A percentile compares a stretch with the other conserved stretches of the same genome.
Evolutionary conservation across 768 basidiomycete species (phyloP).

Genomic region (Kwoniella botswanensis): DNA sequence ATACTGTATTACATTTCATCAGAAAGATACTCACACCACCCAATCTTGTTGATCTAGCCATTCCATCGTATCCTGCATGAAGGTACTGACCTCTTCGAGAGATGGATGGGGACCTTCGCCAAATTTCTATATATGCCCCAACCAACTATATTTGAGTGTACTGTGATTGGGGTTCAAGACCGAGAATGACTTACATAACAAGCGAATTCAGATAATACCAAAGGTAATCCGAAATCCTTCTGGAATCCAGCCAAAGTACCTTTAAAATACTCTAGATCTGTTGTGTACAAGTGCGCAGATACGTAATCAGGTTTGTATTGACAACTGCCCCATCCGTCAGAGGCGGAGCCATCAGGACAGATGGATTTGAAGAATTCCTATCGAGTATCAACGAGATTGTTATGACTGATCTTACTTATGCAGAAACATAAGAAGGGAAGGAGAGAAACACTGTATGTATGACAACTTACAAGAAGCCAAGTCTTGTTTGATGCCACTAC

Average conservation of each 20-base stretch:
- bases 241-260: slow-evolving; percentile 17
- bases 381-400: background rate
- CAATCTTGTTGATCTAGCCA: slow-evolving; percentile 33
- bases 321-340: slow-evolving; percentile 19
- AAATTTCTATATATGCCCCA: background rate
- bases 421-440: background rate
- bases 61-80: slow-evolving; percentile 24
- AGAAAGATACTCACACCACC: slow-evolving; percentile 20
- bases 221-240: slow-evolving; percentile 18
- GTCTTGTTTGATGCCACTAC: slow-evolving; percentile 29
- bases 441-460: background rate
- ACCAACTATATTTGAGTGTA: too few species aligned
- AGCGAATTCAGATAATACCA: slow-evolving; percentile 35
- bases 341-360: slow-evolving; percentile 20
- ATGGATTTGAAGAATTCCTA: slow-evolving; percentile 32
- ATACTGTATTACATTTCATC: background rate
- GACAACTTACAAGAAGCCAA: slow-evolving; percentile 29
- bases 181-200: slow-evolving; percentile 20
- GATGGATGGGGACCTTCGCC: background rate
- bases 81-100: slow-evolving; percentile 14
- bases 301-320: slow-evolving; percentile 30
- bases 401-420: too few species aligned
- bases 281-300: slow-evolving; percentile 25
- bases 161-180: background rate
- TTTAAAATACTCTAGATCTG: slow-evolving; percentile 18